phyloP scores from a whole-genome alignment of 352 stramenopile species.

The Globisporangium cystogenes region DNA sequence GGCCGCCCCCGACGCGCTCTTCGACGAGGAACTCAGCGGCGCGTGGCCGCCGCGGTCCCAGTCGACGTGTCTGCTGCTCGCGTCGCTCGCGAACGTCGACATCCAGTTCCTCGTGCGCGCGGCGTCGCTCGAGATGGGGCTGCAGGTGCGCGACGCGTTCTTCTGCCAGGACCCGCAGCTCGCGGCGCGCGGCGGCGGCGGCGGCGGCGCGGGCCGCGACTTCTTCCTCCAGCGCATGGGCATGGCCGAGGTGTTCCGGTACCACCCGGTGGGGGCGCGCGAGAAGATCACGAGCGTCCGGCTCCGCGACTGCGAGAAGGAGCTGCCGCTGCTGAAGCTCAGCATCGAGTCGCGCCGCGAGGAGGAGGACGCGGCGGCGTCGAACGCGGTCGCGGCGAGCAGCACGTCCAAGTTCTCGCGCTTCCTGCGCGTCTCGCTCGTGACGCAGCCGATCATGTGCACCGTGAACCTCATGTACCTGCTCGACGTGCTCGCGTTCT shows the following conservation, averaged over 20 bases:
- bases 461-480: constrained; percentile 75
- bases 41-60: not conserved
- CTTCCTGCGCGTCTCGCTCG: constrained; percentile 51
- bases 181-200: too few species aligned
- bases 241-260: constrained; percentile 61
- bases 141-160: constrained; percentile 69
- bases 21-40: not conserved
- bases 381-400: constrained; percentile 2
- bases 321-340: constrained; percentile 64
- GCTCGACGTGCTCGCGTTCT: constrained; percentile 59
- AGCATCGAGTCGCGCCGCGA: constrained; percentile 38
- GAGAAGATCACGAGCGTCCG: constrained; percentile 73
- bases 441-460: constrained; percentile 79
- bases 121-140: constrained; percentile 54
- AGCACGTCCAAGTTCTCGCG: constrained; percentile 10
- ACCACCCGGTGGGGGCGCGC: constrained; percentile 47
- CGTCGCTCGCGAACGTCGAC: constrained; percentile 57
- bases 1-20: not conserved
- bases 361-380: constrained; percentile 6
- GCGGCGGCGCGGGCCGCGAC: constrained; percentile 10
- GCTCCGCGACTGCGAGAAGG: constrained; percentile 58
- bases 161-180: constrained; percentile 33
- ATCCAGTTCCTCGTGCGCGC: constrained; percentile 68
- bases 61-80: constrained; percentile 12
- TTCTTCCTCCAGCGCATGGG: constrained; percentile 75